Percentiles rank a stretch among this genome's conserved stretches.
Conservation (phyloP, 2,329 filamentous ascomycete species). For the Parastagonospora avenae region DNA sequence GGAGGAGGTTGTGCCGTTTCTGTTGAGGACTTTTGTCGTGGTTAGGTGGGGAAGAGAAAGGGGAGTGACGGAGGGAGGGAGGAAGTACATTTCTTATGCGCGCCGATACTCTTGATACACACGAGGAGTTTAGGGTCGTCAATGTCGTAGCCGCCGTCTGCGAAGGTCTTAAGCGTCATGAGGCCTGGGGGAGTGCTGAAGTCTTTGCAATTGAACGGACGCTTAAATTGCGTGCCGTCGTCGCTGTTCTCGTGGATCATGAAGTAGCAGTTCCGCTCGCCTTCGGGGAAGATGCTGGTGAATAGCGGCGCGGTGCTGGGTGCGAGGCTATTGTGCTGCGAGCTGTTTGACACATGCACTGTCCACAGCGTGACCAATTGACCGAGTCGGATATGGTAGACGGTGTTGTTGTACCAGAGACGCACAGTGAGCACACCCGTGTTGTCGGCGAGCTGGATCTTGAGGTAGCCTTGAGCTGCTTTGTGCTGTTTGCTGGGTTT, state of each 20-base stretch:
- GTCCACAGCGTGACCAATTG: constrained; percentile 63
- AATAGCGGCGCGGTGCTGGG: constrained; percentile 55
- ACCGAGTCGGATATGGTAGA: constrained; percentile 56
- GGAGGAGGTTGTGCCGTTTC: constrained; percentile 52
- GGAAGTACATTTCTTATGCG: constrained; percentile 53
- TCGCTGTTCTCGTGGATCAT: constrained; percentile 59
- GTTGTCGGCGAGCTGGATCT: constrained; percentile 62
- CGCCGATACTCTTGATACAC: constrained; percentile 63
- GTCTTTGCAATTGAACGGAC: constrained; percentile 52
- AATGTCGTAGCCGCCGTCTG: constrained; percentile 60
- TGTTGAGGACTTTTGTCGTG: constrained; percentile 52
- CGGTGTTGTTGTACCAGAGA: constrained; percentile 55
- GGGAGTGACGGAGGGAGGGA: neutral
- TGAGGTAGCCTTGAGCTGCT: constrained; percentile 58
- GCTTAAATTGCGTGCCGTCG: constrained; percentile 51
- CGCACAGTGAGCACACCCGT: constrained; percentile 61
- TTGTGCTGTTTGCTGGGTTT: constrained; percentile 51
- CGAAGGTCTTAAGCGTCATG: constrained; percentile 63
- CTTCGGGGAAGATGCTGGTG: constrained; percentile 63
- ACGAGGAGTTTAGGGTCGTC: constrained; percentile 59
- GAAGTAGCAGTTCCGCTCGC: constrained; percentile 59
- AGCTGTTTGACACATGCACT: constrained; percentile 58
- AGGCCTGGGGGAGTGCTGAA: constrained; percentile 51
- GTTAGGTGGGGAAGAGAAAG: neutral
- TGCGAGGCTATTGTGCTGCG: constrained; percentile 48